A percentile compares a stretch with the other conserved stretches of the same genome.
Evolutionary conservation across 805 yeast genomes (phyloP).

Genomic region (Yarrowia keelungensis): DNA sequence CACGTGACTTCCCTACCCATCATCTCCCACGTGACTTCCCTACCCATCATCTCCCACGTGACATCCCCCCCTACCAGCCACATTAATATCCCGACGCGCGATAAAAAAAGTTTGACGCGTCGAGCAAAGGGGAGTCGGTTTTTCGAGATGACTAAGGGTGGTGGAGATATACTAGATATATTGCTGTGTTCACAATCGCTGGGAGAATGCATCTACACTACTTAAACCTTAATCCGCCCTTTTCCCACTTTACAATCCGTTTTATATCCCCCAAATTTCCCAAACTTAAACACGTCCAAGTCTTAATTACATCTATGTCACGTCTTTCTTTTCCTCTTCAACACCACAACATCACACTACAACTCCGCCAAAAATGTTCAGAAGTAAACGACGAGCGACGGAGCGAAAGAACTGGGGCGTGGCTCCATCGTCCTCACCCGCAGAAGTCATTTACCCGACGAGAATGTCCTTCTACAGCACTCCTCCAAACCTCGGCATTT

Average conservation of each 20-base stretch:
- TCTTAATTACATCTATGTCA: neutral
- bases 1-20: no score
- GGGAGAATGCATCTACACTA: neutral
- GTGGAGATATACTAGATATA: neutral
- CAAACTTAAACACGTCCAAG: neutral
- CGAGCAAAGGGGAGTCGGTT: neutral
- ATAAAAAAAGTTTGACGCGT: neutral
- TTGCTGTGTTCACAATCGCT: neutral
- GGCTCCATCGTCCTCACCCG: neutral
- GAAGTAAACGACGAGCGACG: slow-evolving; percentile 46
- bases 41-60: no score
- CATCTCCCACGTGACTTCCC: no score
- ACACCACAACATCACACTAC: neutral
- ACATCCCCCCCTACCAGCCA: no score
- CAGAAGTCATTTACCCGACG: slow-evolving; percentile 56
- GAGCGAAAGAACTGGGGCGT: slow-evolving; percentile 49
- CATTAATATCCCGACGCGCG: neutral
- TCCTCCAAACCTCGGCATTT: slow-evolving; percentile 86
- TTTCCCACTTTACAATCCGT: no score
- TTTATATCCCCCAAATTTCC: neutral
- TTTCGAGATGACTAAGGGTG: neutral
- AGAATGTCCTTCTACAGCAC: slow-evolving; percentile 75
- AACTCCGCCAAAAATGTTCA: slow-evolving; percentile 44
- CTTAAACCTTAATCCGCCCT: neutral
- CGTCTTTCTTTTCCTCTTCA: neutral